These are phyloP conservation scores for Tripterygium wilfordii DNA, from an alignment of 177 flowering plant genomes.

Conservation along the genomic window DNA sequence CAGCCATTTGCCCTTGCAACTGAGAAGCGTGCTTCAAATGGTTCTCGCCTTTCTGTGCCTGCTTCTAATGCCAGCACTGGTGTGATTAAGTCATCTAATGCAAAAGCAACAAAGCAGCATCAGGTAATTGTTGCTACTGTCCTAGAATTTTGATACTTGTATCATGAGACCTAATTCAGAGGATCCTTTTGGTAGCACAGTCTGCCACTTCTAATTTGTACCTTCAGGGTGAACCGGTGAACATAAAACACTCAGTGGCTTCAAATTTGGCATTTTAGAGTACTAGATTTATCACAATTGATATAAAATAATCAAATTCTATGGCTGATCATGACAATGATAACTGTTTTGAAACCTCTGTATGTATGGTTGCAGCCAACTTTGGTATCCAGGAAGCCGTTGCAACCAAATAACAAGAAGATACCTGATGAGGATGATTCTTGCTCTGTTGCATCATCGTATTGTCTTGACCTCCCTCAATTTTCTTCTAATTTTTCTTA, in stretches of 20 bases:
- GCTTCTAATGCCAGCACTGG: constrained; percentile 25
- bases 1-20: constrained; percentile 88
- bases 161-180: neutral
- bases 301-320: too few species aligned
- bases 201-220: neutral
- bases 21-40: constrained; percentile 74
- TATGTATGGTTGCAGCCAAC: constrained; percentile 36
- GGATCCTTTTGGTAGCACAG: neutral
- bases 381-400: constrained; percentile 39
- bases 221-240: too few species aligned
- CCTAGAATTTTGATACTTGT: neutral
- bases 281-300: too few species aligned
- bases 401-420: constrained; percentile 66
- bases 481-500: neutral
- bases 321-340: too few species aligned
- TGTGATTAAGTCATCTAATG: constrained; percentile 19
- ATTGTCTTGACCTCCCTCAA: constrained; percentile 38
- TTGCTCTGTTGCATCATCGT: constrained; percentile 77
- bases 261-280: too few species aligned
- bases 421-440: constrained; percentile 78
- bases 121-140: constrained; percentile 25
- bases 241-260: neutral
- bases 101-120: constrained; percentile 26
- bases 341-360: neutral
- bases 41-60: constrained; percentile 31